Evolutionary conservation across 2,329 filamentous ascomycete genomes (phyloP).

Genomic region (Fragosphaeria purpurea): DNA sequence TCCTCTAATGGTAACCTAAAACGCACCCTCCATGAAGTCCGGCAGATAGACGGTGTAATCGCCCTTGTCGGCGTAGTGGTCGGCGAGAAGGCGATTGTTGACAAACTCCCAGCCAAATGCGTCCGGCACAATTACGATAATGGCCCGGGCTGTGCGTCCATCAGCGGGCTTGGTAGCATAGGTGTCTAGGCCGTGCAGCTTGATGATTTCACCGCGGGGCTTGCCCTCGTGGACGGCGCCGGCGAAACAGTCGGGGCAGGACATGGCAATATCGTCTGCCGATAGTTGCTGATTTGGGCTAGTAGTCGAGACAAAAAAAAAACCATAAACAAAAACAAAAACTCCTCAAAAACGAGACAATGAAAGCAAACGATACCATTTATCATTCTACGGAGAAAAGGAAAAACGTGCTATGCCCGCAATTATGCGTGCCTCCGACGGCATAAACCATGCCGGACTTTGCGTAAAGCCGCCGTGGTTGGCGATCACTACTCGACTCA

Average conservation of each 20-base stretch:
- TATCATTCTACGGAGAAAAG: no score
- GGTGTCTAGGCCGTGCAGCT: conserved; percentile 36
- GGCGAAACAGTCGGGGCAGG: conserved; percentile 34
- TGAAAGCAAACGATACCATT: neutral
- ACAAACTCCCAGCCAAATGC: conserved; percentile 45
- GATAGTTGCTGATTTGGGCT: no score
- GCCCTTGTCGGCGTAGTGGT: conserved; percentile 41
- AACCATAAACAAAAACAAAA: neutral
- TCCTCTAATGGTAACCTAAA: no score
- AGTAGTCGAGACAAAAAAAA: no score
- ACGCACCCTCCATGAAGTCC: conserved; percentile 39
- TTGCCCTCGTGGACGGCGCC: conserved; percentile 34
- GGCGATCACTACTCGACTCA: no score
- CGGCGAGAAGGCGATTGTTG: conserved; percentile 43
- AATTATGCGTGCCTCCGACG: no score
- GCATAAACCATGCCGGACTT: no score
- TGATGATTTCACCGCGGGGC: conserved; percentile 33
- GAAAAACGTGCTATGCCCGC: no score
- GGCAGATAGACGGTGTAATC: conserved; percentile 42
- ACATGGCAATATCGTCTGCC: conserved; percentile 14
- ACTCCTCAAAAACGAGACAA: neutral
- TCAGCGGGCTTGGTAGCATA: conserved; percentile 33
- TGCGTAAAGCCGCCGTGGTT: no score
- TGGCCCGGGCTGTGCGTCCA: conserved; percentile 29
- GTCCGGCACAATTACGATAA: conserved; percentile 45